phyloP scores from a whole-genome alignment of 805 yeast genomes.

The Pichia phayaonensis region DNA sequence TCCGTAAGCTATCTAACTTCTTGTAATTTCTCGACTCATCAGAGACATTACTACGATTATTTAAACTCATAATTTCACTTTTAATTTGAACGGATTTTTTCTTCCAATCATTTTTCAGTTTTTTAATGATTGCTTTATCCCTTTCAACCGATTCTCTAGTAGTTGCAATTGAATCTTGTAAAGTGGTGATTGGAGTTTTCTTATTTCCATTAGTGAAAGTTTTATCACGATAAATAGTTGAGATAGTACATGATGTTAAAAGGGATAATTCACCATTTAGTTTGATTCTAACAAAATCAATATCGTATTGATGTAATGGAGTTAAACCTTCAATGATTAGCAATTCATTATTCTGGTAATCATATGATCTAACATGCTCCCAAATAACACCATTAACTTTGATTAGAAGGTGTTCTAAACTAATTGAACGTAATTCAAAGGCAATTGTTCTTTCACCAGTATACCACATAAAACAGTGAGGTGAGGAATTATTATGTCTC shows the following conservation, averaged over 20 bases:
- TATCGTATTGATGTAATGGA: slow-evolving; percentile 57
- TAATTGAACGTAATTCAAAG: slow-evolving; percentile 40
- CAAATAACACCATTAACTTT: slow-evolving; percentile 62
- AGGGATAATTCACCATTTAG: slow-evolving; percentile 24
- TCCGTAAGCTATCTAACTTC: slow-evolving; percentile 44
- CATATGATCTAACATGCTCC: slow-evolving; percentile 55
- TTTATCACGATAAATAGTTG: slow-evolving; percentile 28
- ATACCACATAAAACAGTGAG: slow-evolving; percentile 37
- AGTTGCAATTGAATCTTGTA: slow-evolving; percentile 57
- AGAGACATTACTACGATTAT: slow-evolving; percentile 37
- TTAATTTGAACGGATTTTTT: slow-evolving; percentile 44
- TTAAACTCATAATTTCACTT: slow-evolving; percentile 49
- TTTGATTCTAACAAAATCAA: slow-evolving; percentile 36
- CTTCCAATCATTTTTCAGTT: slow-evolving; percentile 48
- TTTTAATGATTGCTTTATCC: slow-evolving; percentile 50
- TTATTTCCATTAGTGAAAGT: slow-evolving; percentile 28
- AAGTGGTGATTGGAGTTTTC: slow-evolving; percentile 51
- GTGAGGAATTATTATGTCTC: slow-evolving; percentile 8
- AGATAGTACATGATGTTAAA: slow-evolving; percentile 27
- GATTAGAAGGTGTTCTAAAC: slow-evolving; percentile 35
- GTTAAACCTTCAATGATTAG: slow-evolving; percentile 59
- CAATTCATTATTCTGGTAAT: slow-evolving; percentile 38
- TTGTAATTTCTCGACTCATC: slow-evolving; percentile 51
- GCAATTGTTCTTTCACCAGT: slow-evolving; percentile 47
- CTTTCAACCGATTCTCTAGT: slow-evolving; percentile 52